These are phyloP conservation scores for Pyrenochaeta sp. DNA, from an alignment of 2,329 filamentous ascomycete species.

Conservation along the genomic window DNA sequence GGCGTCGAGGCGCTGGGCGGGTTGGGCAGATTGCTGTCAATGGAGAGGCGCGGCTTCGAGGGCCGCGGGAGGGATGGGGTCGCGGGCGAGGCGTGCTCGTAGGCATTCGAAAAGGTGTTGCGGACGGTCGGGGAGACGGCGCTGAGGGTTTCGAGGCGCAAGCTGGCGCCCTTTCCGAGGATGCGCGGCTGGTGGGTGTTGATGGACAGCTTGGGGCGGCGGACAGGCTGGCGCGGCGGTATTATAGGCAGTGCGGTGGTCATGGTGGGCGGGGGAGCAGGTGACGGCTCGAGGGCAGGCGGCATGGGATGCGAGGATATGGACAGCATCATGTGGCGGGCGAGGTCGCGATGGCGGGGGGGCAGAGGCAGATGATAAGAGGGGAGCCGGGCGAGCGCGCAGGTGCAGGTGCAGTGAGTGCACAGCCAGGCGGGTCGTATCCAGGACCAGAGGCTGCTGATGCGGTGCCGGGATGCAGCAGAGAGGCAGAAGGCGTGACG, in stretches of 20 bases:
- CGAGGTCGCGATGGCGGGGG: slow-evolving; percentile 5
- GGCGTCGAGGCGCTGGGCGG: slow-evolving; percentile 39
- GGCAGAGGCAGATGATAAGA: slow-evolving; percentile 6
- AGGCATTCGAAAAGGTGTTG: slow-evolving; percentile 69
- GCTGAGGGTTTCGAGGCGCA: slow-evolving; percentile 62
- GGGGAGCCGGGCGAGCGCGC: slow-evolving; percentile 6
- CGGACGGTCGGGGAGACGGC: slow-evolving; percentile 66
- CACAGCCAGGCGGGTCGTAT: slow-evolving; percentile 1
- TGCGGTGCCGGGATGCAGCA: background rate
- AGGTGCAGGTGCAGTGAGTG: slow-evolving; percentile 10
- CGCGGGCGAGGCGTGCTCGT: slow-evolving; percentile 52
- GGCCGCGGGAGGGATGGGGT: slow-evolving; percentile 34
- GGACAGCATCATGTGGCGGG: slow-evolving; percentile 45
- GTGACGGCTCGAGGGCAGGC: slow-evolving; percentile 33
- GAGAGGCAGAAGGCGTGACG: slow-evolving; percentile 1
- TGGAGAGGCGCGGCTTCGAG: slow-evolving; percentile 40
- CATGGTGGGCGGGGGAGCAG: slow-evolving; percentile 45
- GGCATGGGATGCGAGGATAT: slow-evolving; percentile 43
- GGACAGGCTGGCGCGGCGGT: slow-evolving; percentile 40
- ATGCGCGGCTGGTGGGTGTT: slow-evolving; percentile 61
- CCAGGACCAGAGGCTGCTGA: background rate
- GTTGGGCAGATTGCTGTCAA: slow-evolving; percentile 37
- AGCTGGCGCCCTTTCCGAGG: slow-evolving; percentile 62
- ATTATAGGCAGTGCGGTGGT: slow-evolving; percentile 57
- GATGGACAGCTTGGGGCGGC: slow-evolving; percentile 66